Conservation (phyloP, 2,329 filamentous ascomycete species). For the Fusarium sulawesiense region DNA sequence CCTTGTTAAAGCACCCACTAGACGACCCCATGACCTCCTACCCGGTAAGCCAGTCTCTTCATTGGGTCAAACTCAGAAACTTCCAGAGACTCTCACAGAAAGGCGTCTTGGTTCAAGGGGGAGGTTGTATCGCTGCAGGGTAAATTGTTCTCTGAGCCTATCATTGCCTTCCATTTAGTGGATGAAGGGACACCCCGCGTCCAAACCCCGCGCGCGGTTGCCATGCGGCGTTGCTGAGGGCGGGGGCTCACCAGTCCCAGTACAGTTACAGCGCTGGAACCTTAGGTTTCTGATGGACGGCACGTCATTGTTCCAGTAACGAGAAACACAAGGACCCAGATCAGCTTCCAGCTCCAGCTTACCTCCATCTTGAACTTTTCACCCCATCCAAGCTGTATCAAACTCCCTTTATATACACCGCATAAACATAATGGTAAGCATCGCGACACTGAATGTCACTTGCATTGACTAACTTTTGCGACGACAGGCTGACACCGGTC, state of each 20-base stretch:
- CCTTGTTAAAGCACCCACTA: slow-evolving; percentile 26
- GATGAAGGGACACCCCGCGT: slow-evolving; percentile 33
- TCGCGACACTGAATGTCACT: not conserved
- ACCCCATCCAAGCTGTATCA: not conserved
- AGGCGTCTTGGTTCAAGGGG: slow-evolving; percentile 7
- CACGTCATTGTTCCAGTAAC: slow-evolving; percentile 41
- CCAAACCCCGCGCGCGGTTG: slow-evolving; percentile 36
- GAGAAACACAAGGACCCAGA: not conserved
- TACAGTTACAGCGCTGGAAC: not conserved
- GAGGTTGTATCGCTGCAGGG: slow-evolving; percentile 18
- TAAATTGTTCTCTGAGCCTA: not conserved
- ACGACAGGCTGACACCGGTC: slow-evolving; percentile 76
- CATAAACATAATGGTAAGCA: slow-evolving; percentile 33
- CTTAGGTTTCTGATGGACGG: slow-evolving; percentile 16
- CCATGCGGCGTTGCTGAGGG: slow-evolving; percentile 28
- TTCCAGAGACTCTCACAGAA: not conserved
- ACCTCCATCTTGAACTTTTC: slow-evolving; percentile 17
- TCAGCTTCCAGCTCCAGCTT: slow-evolving; percentile 38
- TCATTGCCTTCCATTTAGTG: slow-evolving; percentile 6
- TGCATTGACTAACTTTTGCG: slow-evolving; percentile 9
- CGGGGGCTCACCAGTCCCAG: slow-evolving; percentile 4
- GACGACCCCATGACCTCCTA: slow-evolving; percentile 27
- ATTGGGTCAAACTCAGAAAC: slow-evolving; percentile 13
- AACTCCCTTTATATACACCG: not conserved
- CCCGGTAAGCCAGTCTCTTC: slow-evolving; percentile 3